Base-by-base conservation (phyloP, 306 rosid species). In the Castanea crenata region DNA sequence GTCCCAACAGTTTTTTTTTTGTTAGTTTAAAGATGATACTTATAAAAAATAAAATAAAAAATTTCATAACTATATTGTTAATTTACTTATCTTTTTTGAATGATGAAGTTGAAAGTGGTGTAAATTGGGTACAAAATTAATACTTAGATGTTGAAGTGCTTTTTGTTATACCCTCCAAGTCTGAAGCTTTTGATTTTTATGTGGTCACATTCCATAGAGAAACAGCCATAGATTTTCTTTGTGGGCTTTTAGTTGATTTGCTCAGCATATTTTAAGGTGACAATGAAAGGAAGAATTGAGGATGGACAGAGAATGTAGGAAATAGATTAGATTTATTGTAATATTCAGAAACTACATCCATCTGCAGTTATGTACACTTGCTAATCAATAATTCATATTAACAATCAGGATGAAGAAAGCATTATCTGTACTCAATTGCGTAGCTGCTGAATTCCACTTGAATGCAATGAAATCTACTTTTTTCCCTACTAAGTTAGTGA, bases 381-480 rank as follows among this genome's bases (percentile, higher is more conserved):
- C 10, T 64, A 15, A 31, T 64, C 70, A 16, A 32, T 64, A 5
- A 32, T 27, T 29, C 70, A 64, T 29, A 64, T 29, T 64, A 31
- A 64, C 70, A 64, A 31, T 29, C 70, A 64, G 12, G 13, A 14
- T 56, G 75, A 49, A 71, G 75, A 71, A 49, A 23, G 59, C 75
- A 46, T 44, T 64, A 23, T 71, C 31, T 8, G 27, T 49, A 19
- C 57, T 27, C 38, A 61, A 16, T 74, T 67, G 76, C 44, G 58
- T 49, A n/a, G 69, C 57, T 27, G 32, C 71, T 49, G 51, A 77
- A 32, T 59, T 67, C n/a, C 62, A 59, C 75, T 23, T 34, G 61
- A 75, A 56, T 76, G 38, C 61, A 64, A 64, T 68, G 81, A 69
- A 58, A 44, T 74, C 78, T 85, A 87, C 78, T 78, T 78, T 68